These are phyloP conservation scores for Inonotus hispidus DNA, from an alignment of 1,284 basidiomycete genomes.

Conservation along the genomic window DNA sequence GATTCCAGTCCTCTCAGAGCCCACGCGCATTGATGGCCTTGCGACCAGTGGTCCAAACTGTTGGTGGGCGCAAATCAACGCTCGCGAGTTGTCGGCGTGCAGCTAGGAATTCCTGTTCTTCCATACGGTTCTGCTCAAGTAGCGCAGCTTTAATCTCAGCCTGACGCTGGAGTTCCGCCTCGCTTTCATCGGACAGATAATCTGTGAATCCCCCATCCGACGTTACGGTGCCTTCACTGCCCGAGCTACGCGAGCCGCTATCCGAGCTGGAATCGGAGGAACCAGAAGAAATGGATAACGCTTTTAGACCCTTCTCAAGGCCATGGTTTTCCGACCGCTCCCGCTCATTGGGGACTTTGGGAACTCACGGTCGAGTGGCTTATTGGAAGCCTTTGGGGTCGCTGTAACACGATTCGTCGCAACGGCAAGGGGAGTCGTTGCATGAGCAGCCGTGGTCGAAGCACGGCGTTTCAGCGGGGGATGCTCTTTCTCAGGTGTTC, in stretches of 20 bases:
- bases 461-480: slow-evolving; percentile 9
- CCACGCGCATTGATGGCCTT: slow-evolving; percentile 48
- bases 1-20: slow-evolving; percentile 41
- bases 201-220: slow-evolving; percentile 81
- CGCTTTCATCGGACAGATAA: slow-evolving; percentile 79
- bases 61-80: slow-evolving; percentile 68
- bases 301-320: slow-evolving; percentile 15
- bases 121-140: slow-evolving; percentile 69
- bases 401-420: slow-evolving; percentile 10
- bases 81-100: slow-evolving; percentile 69
- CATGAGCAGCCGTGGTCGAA: background rate
- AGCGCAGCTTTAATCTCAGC: slow-evolving; percentile 70
- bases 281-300: slow-evolving; percentile 2
- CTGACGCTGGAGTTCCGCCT: slow-evolving; percentile 75
- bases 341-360: background rate
- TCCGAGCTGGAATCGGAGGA: slow-evolving; percentile 40
- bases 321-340: slow-evolving; percentile 7
- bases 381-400: slow-evolving; percentile 4
- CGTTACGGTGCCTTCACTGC: slow-evolving; percentile 57
- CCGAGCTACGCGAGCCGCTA: slow-evolving; percentile 36
- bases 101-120: slow-evolving; percentile 73
- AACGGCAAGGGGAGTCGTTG: slow-evolving; percentile 10
- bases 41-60: slow-evolving; percentile 48
- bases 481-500: background rate
- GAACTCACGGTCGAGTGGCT: background rate